These are phyloP conservation scores for Skeletonema costatum DNA, from an alignment of 108 stramenopile species.

Conservation along the genomic window DNA sequence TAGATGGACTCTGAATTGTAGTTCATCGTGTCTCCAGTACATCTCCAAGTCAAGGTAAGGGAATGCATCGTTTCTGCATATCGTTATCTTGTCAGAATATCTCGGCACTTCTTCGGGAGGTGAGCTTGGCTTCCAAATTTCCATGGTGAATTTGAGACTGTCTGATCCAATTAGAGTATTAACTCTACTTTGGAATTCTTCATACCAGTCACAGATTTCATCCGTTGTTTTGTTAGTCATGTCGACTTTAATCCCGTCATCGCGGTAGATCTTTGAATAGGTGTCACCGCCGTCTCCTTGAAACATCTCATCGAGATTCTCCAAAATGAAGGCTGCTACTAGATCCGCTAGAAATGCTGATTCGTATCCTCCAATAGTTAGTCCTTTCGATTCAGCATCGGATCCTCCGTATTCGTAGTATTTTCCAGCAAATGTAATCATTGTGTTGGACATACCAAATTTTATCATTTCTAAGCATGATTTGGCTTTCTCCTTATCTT, in stretches of 20 bases:
- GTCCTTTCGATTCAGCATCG: conserved; percentile 11
- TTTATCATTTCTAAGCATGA: conserved; percentile 19
- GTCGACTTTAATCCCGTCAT: conserved; percentile 10
- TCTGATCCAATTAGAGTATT: background rate
- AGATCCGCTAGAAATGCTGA: conserved; percentile 18
- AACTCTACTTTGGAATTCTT: background rate
- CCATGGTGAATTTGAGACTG: conserved; percentile 15
- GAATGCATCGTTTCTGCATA: background rate
- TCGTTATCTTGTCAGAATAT: background rate
- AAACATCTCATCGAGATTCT: conserved; percentile 11
- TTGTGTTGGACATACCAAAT: conserved; percentile 23
- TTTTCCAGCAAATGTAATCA: background rate
- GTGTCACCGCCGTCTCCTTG: background rate
- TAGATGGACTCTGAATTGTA: conserved; percentile 20
- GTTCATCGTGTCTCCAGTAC: conserved; percentile 5
- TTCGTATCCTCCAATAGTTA: conserved; percentile 18
- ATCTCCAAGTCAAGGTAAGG: background rate
- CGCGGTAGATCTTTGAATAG: conserved; percentile 15
- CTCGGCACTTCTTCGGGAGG: conserved; percentile 8
- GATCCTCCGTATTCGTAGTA: conserved; percentile 18
- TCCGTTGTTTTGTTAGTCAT: background rate
- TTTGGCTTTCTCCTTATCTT: background rate
- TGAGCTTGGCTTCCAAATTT: conserved; percentile 21
- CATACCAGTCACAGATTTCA: background rate
- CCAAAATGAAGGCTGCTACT: conserved; percentile 4